Evolutionary conservation across 257 asterid genomes (phyloP), one percentile per base, ranked within the genome.

Genomic region (Leptodermis oblonga): DNA sequence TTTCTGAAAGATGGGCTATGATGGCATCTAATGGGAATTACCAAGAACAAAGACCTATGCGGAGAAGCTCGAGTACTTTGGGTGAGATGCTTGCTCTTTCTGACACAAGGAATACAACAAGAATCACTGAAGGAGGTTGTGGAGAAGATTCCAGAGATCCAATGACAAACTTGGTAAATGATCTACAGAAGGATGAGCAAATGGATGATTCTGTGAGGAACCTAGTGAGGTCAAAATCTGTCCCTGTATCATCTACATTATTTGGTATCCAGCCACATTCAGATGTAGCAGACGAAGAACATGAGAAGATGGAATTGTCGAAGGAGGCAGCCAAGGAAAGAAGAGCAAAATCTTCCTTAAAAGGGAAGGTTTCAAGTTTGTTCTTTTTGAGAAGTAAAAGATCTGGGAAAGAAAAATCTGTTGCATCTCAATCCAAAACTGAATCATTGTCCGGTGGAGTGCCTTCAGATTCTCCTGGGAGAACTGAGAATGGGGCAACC

Each of bases 11-110:
- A 76, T 92, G 95, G 96, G 96, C 96, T 53, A 83, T 88, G 89
- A 85, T 91, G 92, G 81, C 94, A 62, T 85, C 97, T 70, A 83
- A 76, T 58, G 97, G 90, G 65, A 78, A 73, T 71, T 81, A 74
- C 77, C 90, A 80, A 76, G 96, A 95, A 75, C 97, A 81, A 71
- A 92, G 86, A 75, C 88, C 67, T 65, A 71, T 81, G 33, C 68
- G 82, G 28, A 83, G 88, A 84, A 88, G 91, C 82, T 86, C 96
- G 41, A 95, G 88, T 73, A 92, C 99, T 33, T 83, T 95, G 82
- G 99, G 98, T 36, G 99, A 89, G 70, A 92, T 95, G 99, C 98
- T 95, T 72, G 92, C 99, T 42, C 97, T 95, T 73, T 95, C 97
- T 18, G 98, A 92, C 70, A 70, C 82, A 43, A 95, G 88, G 79